Evolutionary conservation across 805 yeast genomes (phyloP).

Genomic region (Candida manassasensis): DNA sequence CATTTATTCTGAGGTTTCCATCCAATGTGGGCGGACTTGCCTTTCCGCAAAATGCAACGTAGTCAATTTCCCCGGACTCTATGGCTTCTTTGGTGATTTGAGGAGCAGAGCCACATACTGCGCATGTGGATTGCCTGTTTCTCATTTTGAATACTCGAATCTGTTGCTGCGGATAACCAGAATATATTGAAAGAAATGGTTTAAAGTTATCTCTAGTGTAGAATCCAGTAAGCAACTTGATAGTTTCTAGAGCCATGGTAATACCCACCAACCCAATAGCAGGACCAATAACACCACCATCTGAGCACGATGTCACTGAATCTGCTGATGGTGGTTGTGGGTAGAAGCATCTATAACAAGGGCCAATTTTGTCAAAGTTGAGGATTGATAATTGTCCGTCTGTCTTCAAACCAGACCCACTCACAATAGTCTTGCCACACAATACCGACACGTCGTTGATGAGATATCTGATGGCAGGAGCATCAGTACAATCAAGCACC

Average conservation of each 20-base stretch:
- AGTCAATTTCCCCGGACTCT: constrained; percentile 48
- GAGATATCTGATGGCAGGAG: constrained; percentile 82
- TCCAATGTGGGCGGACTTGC: constrained; percentile 42
- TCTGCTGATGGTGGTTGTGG: constrained; percentile 88
- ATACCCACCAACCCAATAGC: constrained; percentile 91
- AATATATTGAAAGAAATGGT: constrained; percentile 67
- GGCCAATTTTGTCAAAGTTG: constrained; percentile 63
- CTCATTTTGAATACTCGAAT: constrained; percentile 79
- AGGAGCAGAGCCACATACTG: constrained; percentile 56
- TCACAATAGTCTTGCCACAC: constrained; percentile 65
- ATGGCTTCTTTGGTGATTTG: constrained; percentile 46
- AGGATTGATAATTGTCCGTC: constrained; percentile 87
- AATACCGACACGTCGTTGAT: constrained; percentile 80
- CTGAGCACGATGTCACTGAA: constrained; percentile 78
- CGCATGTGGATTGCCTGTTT: constrained; percentile 54
- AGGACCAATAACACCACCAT: constrained; percentile 92
- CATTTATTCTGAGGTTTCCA: constrained; percentile 43
- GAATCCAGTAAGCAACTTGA: constrained; percentile 61
- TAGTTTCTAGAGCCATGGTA: constrained; percentile 82
- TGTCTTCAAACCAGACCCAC: constrained; percentile 87
- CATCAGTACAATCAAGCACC: constrained; percentile 90
- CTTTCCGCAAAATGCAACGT: constrained; percentile 72
- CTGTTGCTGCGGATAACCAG: constrained; percentile 62
- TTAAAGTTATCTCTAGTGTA: constrained; percentile 49
- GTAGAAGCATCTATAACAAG: constrained; percentile 92